phyloP scores from a whole-genome alignment of 1,139 yeast genomes.

The Taphrina sp. region DNA sequence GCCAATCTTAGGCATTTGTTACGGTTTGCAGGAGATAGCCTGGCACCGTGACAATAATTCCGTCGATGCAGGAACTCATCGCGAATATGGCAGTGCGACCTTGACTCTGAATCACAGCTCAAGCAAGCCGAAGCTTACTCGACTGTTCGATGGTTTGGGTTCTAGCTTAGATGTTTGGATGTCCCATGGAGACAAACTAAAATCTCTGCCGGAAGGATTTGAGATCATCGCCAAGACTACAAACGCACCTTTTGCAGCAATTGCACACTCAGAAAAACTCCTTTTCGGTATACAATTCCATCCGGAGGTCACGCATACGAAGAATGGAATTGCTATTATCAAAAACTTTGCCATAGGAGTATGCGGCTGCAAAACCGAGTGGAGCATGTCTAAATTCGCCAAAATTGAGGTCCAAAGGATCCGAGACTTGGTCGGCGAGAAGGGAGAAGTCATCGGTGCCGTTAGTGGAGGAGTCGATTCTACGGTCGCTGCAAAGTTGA shows the following conservation, averaged over 20 bases:
- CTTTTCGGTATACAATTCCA: slow-evolving; percentile 98
- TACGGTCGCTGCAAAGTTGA: slow-evolving; percentile 96
- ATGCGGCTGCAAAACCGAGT: slow-evolving; percentile 81
- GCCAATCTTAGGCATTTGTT: slow-evolving; percentile 96
- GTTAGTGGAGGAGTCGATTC: slow-evolving; percentile 99
- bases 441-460: slow-evolving; percentile 99
- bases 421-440: slow-evolving; percentile 86
- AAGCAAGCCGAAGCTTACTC: slow-evolving; percentile 46
- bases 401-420: slow-evolving; percentile 95
- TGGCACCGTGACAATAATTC: slow-evolving; percentile 84
- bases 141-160: slow-evolving; percentile 80
- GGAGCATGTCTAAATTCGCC: slow-evolving; percentile 98
- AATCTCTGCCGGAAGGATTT: slow-evolving; percentile 85
- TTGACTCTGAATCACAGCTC: slow-evolving; percentile 54
- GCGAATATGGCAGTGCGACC: slow-evolving; percentile 97
- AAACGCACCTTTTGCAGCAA: slow-evolving; percentile 95
- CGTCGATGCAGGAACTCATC: slow-evolving; percentile 93
- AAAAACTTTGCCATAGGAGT: slow-evolving; percentile 90
- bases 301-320: slow-evolving; percentile 97
- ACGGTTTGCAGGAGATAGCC: slow-evolving; percentile 98
- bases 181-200: slow-evolving; percentile 98
- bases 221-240: slow-evolving; percentile 85
- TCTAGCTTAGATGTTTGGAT: slow-evolving; percentile 67
- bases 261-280: slow-evolving; percentile 66
- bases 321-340: slow-evolving; percentile 80